Percentiles rank a stretch among this genome's conserved stretches.
Conservation (phyloP, 768 basidiomycete species). For the Infundibulicybe gibba region DNA sequence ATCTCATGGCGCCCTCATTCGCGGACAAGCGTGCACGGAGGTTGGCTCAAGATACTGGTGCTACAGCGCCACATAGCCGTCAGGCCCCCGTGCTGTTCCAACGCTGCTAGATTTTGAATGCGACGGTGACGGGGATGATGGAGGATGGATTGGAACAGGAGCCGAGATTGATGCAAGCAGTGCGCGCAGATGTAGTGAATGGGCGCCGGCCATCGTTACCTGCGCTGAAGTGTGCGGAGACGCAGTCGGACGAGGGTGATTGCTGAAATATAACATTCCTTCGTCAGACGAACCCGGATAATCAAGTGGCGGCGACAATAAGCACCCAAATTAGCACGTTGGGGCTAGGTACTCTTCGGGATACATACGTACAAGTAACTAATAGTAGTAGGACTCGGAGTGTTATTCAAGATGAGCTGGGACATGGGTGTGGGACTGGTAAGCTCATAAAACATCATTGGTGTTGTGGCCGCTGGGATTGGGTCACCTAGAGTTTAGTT, state of each 20-base stretch:
- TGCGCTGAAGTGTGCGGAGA: slow-evolving; percentile 25
- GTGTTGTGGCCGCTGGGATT: too few relatives aligned
- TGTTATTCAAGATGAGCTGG: too few relatives aligned
- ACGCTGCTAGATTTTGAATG: slow-evolving; percentile 24
- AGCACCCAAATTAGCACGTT: too few relatives aligned
- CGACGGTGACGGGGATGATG: slow-evolving; percentile 19
- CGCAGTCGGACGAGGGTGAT: slow-evolving; percentile 3
- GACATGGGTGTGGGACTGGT: too few relatives aligned
- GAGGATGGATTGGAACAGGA: slow-evolving; percentile 34
- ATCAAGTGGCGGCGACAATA: too few relatives aligned
- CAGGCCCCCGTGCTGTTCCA: slow-evolving; percentile 10
- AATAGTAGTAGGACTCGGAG: too few relatives aligned
- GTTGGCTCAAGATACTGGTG: slow-evolving; percentile 6
- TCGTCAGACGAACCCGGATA: too few relatives aligned
- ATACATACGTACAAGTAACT: too few relatives aligned
- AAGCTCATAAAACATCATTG: too few relatives aligned
- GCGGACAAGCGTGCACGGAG: slow-evolving; percentile 18
- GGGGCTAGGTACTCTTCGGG: too few relatives aligned
- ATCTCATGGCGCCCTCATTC: slow-evolving; percentile 31
- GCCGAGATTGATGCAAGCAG: slow-evolving; percentile 23
- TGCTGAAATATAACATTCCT: not conserved
- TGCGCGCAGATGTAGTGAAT: slow-evolving; percentile 21
- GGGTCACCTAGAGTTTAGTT: too few relatives aligned
- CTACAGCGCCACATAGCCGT: slow-evolving; percentile 5
- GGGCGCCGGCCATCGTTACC: slow-evolving; percentile 27